Base-by-base conservation (phyloP, 2,329 filamentous ascomycete genomes). In the Gnomoniopsis sp. region DNA sequence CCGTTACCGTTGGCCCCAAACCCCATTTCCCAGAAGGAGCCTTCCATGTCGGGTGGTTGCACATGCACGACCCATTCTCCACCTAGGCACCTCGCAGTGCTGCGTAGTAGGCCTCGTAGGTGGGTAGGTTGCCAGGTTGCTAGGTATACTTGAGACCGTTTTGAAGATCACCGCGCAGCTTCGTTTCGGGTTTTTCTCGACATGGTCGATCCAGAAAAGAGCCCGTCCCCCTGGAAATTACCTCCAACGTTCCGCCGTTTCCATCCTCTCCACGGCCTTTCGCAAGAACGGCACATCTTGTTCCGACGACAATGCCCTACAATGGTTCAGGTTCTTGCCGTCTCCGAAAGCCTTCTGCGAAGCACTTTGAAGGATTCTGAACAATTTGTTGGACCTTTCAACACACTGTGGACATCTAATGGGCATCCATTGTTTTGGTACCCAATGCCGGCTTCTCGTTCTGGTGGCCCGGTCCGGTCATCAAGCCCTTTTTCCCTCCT, bases 101-200 rank as follows among this genome's bases (percentile, higher is more conserved):
- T n/a, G n/a, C n/a, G n/a, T n/a, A 30, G 26, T 30, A 30, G 26
- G 26, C 26, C 4, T 30, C 8, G 26, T 30, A 8, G 26, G 26
- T 30, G 26, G 26, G 8, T 30, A 30, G 26, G 26, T 8, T 30
- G 8, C 26, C 8, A 30, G 26, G 26, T 19, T 30, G 8, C 26
- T 30, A 30, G 26, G 26, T 19, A 46, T 57, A 23, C 55, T 46
- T 57, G 55, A 57, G 55, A 57, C 55, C 44, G 55, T 57, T 57
- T 57, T 49, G 55, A 50, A 47, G 21, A 47, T 47, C 44, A 47
- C 21, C 44, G 11, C 17, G 12, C 36, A 23, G 12, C 44, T 23
- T 23, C 21, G 44, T 47, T 47, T 47, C 44, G 44, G 44, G 19
- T 47, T 23, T 46, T 17, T 46, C 26, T 30, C 26, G 26, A 30